phyloP scores from a whole-genome alignment of 2,329 filamentous ascomycete species.

The Grosmannia clavigera region DNA sequence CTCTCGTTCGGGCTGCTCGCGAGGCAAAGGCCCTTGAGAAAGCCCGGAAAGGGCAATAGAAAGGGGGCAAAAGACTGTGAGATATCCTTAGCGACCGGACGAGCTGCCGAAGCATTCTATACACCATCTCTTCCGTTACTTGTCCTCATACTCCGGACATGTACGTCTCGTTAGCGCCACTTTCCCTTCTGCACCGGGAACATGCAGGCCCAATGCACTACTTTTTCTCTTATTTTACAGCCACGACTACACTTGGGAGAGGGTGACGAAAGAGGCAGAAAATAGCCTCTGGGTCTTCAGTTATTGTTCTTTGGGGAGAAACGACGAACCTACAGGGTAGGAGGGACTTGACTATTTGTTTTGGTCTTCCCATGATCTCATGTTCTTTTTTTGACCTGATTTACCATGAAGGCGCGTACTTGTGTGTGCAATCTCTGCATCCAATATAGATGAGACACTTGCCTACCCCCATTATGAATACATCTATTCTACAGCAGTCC shows the following conservation, averaged over 20 bases:
- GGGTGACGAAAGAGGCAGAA: neutral
- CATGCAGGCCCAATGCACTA: neutral
- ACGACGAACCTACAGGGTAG: neutral
- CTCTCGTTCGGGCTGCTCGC: conserved; percentile 75
- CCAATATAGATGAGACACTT: neutral
- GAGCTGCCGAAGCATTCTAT: neutral
- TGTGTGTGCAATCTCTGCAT: neutral
- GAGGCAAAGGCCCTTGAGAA: conserved; percentile 79
- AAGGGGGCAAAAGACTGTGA: neutral
- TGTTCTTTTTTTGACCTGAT: neutral
- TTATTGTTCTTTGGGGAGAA: neutral
- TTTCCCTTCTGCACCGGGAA: neutral
- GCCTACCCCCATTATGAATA: neutral
- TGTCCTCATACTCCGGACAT: neutral
- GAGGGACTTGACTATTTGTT: neutral
- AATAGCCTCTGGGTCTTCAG: neutral
- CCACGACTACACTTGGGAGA: neutral
- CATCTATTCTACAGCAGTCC: neutral
- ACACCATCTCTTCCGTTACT: neutral
- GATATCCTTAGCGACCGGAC: neutral
- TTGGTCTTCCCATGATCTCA: neutral
- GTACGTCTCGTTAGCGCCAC: neutral
- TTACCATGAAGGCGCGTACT: neutral
- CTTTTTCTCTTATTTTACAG: neutral
- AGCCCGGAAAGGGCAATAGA: conserved; percentile 48